Evolutionary conservation across 768 basidiomycete species (phyloP), one percentile per base, ranked within the genome.

Genomic region (Lactarius tabidus): DNA sequence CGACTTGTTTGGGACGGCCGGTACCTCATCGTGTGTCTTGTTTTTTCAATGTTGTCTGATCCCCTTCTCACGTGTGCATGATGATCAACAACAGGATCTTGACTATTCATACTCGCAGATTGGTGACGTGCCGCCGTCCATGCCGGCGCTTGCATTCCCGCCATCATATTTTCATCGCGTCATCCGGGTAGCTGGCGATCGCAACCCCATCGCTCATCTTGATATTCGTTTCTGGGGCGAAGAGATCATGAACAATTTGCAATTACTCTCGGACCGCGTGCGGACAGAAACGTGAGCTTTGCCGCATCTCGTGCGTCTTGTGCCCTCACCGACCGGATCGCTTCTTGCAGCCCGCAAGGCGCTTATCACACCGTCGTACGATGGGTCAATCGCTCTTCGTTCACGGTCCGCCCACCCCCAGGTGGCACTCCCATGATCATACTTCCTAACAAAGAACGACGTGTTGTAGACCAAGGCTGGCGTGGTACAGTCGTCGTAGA

Each of bases 111-210:
- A 89, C 75, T 90, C 90, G 17, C 72, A 81, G 1, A 79, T 85
- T 39, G 91, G 91, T 6, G 91, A 93, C 71, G 75, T 93, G 33
- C 90, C 93, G 23, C 85, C 85, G 70, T 92, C 92, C 74, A 79
- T 94, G 67, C 89, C 89, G 54, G 85, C 88, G 14, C 74, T 94
- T 48, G 89, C 90, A 2, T 91, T 93, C 72, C 82, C 93, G 20
- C 93, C 93, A 1, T 93, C 92, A 26, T 93, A 93, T 76, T 95
- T 93, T 79, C 90, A 94, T 74, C 85, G 89, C 43, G 89, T 93
- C 52, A 85, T 95, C 62, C 84, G 90, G 23, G 87, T 74, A 2
- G 72, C 73, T 65, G 75, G 76, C 38, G 69, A 64, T 26, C 73
- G 74, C 2, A 77, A 77, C 62, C 77, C 77, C 84, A 80, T 93